These are phyloP conservation scores for Acanthamoeba lenticulata DNA, from an alignment of 208 protist species.

Conservation along the genomic window DNA sequence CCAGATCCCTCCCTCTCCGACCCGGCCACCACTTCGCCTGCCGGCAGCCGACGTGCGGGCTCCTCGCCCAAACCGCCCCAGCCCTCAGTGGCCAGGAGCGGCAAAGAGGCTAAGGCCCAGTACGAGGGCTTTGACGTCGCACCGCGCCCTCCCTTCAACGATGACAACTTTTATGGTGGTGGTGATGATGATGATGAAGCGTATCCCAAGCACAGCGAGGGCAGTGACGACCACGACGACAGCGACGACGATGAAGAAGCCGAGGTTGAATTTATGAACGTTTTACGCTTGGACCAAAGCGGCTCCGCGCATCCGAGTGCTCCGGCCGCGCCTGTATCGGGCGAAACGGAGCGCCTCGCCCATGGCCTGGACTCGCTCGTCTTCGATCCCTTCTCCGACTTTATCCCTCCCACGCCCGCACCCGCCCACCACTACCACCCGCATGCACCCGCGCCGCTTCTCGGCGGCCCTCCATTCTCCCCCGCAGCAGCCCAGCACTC, in stretches of 20 bases:
- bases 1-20: not conserved
- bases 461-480: too few relatives aligned
- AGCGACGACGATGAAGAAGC: not conserved
- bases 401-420: not conserved
- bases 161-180: too few relatives aligned
- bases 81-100: not conserved
- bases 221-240: not conserved
- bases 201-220: not conserved
- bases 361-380: constrained; percentile 1
- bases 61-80: not conserved
- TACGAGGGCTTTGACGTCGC: not conserved
- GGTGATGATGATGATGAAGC: not conserved
- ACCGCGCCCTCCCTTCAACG: too few relatives aligned
- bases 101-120: not conserved
- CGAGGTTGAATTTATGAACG: not conserved
- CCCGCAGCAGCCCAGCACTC: too few relatives aligned
- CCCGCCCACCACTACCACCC: not conserved
- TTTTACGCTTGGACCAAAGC: not conserved
- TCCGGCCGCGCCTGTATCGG: not conserved
- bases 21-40: not conserved
- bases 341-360: not conserved
- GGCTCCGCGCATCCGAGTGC: not conserved
- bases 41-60: too few relatives aligned
- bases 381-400: constrained; percentile 6
- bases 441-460: not conserved